These are phyloP conservation scores for Boletales sp. DNA, from an alignment of 768 basidiomycete genomes.

Conservation along the genomic window DNA sequence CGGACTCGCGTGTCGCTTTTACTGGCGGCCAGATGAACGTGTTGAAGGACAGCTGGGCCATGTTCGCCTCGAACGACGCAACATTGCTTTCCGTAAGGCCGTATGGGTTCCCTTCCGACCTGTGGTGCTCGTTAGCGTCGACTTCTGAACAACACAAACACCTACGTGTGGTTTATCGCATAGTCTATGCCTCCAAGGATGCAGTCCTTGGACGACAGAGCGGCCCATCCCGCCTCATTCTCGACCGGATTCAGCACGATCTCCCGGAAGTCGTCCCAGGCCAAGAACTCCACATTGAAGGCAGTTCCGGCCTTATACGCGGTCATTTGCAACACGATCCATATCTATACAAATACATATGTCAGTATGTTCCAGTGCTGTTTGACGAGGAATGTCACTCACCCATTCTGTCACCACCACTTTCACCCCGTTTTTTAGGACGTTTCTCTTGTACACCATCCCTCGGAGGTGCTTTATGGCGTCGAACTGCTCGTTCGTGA, in stretches of 20 bases:
- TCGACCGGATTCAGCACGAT: background rate
- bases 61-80: background rate
- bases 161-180: too few relatives aligned
- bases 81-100: background rate
- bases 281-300: background rate
- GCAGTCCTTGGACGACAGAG: background rate
- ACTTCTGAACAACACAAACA: too few relatives aligned
- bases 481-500: background rate
- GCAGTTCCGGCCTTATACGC: background rate
- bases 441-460: background rate
- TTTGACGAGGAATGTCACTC: too few relatives aligned
- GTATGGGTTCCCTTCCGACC: too few relatives aligned
- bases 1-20: background rate
- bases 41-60: background rate
- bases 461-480: background rate
- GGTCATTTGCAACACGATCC: too few relatives aligned
- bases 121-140: too few relatives aligned
- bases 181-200: background rate
- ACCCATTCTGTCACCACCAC: background rate
- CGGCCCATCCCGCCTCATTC: background rate
- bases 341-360: too few relatives aligned
- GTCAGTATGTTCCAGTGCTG: too few relatives aligned
- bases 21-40: slow-evolving; percentile 4
- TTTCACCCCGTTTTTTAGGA: background rate
- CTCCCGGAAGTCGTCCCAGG: background rate